Base-by-base conservation (phyloP, 1,139 yeast genomes). In the Taphrina wiesneri region DNA sequence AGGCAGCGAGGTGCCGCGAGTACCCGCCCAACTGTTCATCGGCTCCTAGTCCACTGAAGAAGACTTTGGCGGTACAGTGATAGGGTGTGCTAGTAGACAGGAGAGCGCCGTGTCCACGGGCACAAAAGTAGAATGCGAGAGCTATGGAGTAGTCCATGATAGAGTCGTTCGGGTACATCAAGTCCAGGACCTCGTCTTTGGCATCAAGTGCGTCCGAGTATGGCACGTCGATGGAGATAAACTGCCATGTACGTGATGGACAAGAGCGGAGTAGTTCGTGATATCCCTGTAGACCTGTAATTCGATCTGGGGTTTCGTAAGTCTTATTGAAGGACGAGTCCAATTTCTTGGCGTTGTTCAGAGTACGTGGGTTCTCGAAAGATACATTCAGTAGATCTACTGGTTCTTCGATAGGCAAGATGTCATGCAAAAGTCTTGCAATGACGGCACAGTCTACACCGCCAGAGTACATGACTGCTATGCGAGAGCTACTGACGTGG, bases 91-190 rank as follows among this genome's bases (percentile, higher is more conserved):
- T 59, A 11, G 59, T 67, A 2, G 52, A 26, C 4, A 67, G 67
- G 2, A 65, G 61, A 9, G 21, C 15, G 0, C 85, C 85, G 0
- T 69, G 53, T 1, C 88, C 88, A 62, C 84, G 80, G 1, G 96
- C 82, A 0, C 98, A 97, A 78, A 92, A 93, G 74, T 87, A 91
- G 74, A 93, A 93, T 0, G 99, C 99, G 69, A 91, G 85, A 0
- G 97, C 97, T 66, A 93, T 93, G 0, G 96, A 88, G 43, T 90
- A 77, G 75, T 93, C 99, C 98, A 93, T 95, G 70, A 91, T 98
- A 0, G 97, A 91, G 65, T 84, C 82, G 69, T 86, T 84, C 0
- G 99, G 99, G 72, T 80, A 86, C 82, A 93, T 93, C 51, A 92
- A 77, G 32, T 81, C 78, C 57, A 81, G 77, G 0, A 92, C 96